Evolutionary conservation across 2,329 filamentous ascomycete genomes (phyloP).

Genomic region (Verruconis gallopava): DNA sequence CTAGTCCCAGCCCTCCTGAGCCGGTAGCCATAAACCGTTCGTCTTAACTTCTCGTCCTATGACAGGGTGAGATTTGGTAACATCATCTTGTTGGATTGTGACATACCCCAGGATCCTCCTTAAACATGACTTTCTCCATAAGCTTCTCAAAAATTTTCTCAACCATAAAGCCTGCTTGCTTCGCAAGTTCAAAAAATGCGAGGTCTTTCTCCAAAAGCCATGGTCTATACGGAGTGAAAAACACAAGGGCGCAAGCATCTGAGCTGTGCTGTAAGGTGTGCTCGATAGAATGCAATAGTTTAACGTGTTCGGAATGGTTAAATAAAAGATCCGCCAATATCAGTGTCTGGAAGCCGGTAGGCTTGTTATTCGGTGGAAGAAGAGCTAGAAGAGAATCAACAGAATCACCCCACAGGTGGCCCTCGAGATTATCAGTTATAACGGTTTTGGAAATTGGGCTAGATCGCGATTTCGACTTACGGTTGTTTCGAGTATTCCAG

Average conservation of each 20-base stretch:
- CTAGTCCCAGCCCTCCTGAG: conserved; percentile 31
- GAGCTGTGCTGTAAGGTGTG: conserved; percentile 46
- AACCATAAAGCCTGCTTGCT: conserved; percentile 58
- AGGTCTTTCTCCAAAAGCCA: conserved; percentile 81
- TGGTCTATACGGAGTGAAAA: conserved; percentile 88
- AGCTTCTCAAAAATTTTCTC: conserved; percentile 69
- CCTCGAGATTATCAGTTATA: conserved; percentile 30
- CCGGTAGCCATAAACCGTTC: conserved; percentile 71
- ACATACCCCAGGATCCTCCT: conserved; percentile 65
- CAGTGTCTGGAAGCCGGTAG: conserved; percentile 57
- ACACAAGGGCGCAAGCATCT: conserved; percentile 60
- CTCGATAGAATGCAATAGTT: conserved; percentile 60
- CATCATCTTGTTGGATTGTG: not conserved
- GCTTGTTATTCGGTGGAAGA: conserved; percentile 27
- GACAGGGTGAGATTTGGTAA: not conserved
- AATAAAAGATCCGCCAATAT: conserved; percentile 85
- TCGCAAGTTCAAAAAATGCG: conserved; percentile 69
- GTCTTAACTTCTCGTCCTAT: conserved; percentile 61
- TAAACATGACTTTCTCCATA: conserved; percentile 80
- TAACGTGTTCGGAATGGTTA: conserved; percentile 75
- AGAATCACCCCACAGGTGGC: conserved; percentile 74
- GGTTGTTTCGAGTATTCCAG: conserved; percentile 27
- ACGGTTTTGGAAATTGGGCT: not conserved
- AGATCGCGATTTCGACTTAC: conserved; percentile 14
- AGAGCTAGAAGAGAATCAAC: conserved; percentile 44